phyloP scores from a whole-genome alignment of 768 basidiomycete genomes.

The Suillus occidentalis region DNA sequence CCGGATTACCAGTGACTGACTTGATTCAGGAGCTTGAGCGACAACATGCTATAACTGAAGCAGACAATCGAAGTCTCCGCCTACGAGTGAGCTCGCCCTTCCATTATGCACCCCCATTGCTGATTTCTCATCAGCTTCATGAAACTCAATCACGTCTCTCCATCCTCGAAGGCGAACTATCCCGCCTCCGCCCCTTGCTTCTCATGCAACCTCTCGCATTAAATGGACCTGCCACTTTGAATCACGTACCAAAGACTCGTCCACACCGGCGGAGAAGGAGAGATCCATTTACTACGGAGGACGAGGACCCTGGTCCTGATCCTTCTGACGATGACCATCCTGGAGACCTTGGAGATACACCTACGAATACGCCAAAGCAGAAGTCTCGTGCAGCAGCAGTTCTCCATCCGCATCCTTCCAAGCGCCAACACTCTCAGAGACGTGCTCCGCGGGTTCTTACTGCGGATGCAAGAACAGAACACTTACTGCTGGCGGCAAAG shows the following conservation, averaged over 20 bases:
- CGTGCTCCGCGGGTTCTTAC: conserved; percentile 33
- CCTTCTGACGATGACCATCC: conserved; percentile 29
- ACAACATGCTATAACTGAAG: conserved; percentile 47
- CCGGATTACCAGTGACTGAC: conserved; percentile 14
- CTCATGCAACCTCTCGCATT: conserved; percentile 57
- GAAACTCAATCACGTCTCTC: conserved; percentile 56
- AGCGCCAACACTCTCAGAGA: conserved; percentile 30
- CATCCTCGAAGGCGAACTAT: conserved; percentile 62
- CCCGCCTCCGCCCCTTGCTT: conserved; percentile 65
- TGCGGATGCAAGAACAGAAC: conserved; percentile 70
- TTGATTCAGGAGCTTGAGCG: conserved; percentile 54
- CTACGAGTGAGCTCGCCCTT: conserved; percentile 49
- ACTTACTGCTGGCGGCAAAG: conserved; percentile 70
- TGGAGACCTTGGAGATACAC: conserved; percentile 18
- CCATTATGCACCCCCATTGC: neutral
- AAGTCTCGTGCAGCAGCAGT: conserved; percentile 22
- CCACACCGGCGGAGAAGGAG: conserved; percentile 29
- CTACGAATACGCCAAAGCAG: conserved; percentile 24
- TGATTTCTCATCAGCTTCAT: conserved; percentile 44
- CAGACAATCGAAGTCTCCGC: conserved; percentile 61
- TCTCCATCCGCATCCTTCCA: conserved; percentile 15
- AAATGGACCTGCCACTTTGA: conserved; percentile 9
- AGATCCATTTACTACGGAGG: conserved; percentile 22
- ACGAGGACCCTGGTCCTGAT: conserved; percentile 25
- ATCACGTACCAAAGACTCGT: conserved; percentile 24